These are phyloP conservation scores for Trametes gibbosa DNA, from an alignment of 768 basidiomycete species.

Conservation along the genomic window DNA sequence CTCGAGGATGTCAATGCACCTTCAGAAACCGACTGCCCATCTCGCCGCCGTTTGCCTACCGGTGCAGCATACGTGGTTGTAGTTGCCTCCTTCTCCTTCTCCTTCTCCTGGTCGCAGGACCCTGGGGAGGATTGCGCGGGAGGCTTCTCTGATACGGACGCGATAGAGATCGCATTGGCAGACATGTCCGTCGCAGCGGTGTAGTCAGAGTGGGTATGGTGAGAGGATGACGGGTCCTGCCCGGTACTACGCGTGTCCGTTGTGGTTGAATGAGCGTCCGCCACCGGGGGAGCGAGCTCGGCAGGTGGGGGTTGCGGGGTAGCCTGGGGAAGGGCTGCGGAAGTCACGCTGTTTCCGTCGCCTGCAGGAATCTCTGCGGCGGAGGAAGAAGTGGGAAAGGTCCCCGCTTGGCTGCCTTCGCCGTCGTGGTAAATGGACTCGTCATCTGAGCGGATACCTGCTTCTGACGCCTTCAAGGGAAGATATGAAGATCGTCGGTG, in stretches of 20 bases:
- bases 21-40: conserved; percentile 26
- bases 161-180: conserved; percentile 12
- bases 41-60: conserved; percentile 32
- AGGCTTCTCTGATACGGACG: background rate
- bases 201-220: conserved; percentile 13
- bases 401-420: conserved; percentile 1
- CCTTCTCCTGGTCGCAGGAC: conserved; percentile 38
- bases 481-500: conserved; percentile 10
- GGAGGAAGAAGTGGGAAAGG: background rate
- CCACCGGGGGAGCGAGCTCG: conserved; percentile 4
- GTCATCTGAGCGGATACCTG: conserved; percentile 5
- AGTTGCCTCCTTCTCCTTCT: conserved; percentile 36
- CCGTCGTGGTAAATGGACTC: conserved; percentile 3
- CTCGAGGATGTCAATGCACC: conserved; percentile 31
- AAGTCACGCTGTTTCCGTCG: conserved; percentile 6
- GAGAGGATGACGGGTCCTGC: conserved; percentile 17
- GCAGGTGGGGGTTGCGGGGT: background rate
- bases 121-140: background rate
- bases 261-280: conserved; percentile 11
- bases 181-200: conserved; percentile 12
- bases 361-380: background rate
- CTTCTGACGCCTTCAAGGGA: conserved; percentile 17
- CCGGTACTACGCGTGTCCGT: conserved; percentile 15
- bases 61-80: conserved; percentile 37
- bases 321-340: background rate